Evolutionary conservation across 2,329 filamentous ascomycete species (phyloP), one percentile per base, ranked within the genome.

Genomic region (Neopestalotiopsis rosae): DNA sequence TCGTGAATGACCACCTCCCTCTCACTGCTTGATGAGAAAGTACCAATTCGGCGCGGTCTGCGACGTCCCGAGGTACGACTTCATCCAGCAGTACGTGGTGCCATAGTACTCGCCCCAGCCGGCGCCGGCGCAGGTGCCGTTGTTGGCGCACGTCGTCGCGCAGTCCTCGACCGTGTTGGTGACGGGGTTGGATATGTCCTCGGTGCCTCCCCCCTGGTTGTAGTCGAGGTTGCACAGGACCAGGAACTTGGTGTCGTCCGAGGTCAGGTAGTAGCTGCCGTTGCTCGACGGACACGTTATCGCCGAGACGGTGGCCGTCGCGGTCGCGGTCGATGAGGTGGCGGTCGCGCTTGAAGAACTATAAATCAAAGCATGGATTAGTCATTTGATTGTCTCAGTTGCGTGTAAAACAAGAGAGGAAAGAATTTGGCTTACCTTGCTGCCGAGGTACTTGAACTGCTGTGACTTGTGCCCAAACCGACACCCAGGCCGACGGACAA

Each of bases 151-250:
- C 1, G 66, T 64, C 24, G 74, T 73, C 20, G 81, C 73, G 68
- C 81, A 82, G 7, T 75, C 75, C 59, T 75, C 75, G n/a, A 81
- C 71, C 2, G 72, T 75, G 20, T 68, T 71, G 4, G 74, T 72
- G 32, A 71, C 69, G 59, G 71, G 13, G 61, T 74, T 72, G 45
- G 65, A 71, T 34, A 81, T 70, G 59, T 82, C 80, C 6, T 65
- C 65, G 2, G 77, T 74, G 5, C 79, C 79, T 32, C 70, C 68
- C 17, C 62, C 68, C 42, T 70, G 72, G 71, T 76, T 77, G 74
- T 81, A 82, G 71, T 82, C 80, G 34, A 76, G 68, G 20, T 78
- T 76, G 70, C 80, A 82, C 9, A 81, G 69, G 6, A 81, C 69
- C 1, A 78, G 56, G 70, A 76, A 81, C 20, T 70, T 71, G 42